Evolutionary conservation across 1,284 basidiomycete species (phyloP), one percentile per base, ranked within the genome.

Genomic region (Bjerkandera adusta): DNA sequence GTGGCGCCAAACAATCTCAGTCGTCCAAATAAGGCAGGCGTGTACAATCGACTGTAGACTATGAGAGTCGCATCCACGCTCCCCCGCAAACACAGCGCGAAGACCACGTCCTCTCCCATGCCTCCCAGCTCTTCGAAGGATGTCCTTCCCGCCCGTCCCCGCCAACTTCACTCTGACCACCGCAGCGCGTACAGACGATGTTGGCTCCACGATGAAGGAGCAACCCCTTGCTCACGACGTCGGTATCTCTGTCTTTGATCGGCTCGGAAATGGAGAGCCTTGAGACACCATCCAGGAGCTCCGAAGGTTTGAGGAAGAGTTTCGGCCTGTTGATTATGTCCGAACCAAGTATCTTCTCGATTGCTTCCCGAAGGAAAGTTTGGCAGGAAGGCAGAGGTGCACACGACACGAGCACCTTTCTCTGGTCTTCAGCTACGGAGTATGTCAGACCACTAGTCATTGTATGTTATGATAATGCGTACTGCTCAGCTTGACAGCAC

Each of bases 31-130:
- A 48, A 7, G 40, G 46, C 10, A 48, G 24, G 39, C 29, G 24
- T 43, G 18, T 37, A 37, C 39, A 43, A 43, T 38, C 16, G 13
- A 29, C 25, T 27, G 25, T 27, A 3, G 4, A 24, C 8, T 43
- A 37, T 10, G 38, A 47, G 25, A 40, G 15, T 21, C 47, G 44
- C 30, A 54, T 57, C 84, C 85, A 89, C 11, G 63, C 53, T 4
- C 85, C 85, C n/a, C 83, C 84, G 63, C 85, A 89, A 16, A 89
- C 69, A 63, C 85, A 89, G 25, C 71, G 69, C 27, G 57, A 60
- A 30, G 61, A 63, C 82, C 81, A 87, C 51, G 67, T 70, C 51
- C 66, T 76, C 61, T 83, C 79, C 83, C 84, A 89, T 18, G 71
- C 65, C 39, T 63, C 67, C 83, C 85, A 86, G 44, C 68, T 67